Base-by-base conservation (phyloP, 2,329 filamentous ascomycete genomes). In the Cercospora sp. region DNA sequence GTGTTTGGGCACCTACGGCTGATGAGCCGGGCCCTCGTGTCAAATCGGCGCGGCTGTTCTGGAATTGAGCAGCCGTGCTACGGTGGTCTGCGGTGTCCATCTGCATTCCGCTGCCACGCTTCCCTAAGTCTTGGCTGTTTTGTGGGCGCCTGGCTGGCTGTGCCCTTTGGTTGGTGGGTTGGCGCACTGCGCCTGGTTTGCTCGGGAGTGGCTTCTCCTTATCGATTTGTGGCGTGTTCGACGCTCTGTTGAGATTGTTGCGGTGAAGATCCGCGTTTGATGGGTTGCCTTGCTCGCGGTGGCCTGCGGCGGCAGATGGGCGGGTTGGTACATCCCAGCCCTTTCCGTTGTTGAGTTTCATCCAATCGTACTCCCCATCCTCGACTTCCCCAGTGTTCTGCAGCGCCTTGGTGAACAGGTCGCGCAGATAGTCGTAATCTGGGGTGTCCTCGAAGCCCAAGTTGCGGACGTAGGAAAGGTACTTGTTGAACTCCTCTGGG, bases 351-450 rank as follows among this genome's bases (percentile, higher is more conserved):
- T 93, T 95, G 75, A 97, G 86, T 86, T 97, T 97, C 93, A 98
- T 97, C 95, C 95, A 99, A 83, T 99, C 95, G 81, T 98, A 99
- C 80, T 98, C 94, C 77, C 95, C 95, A 81, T 99, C 95, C 80
- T 98, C 95, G 8, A 97, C 90, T 76, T 97, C 94, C 66, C 94
- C 94, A 1, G 91, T 91, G 79, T 93, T 94, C 87, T 97, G 97
- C 72, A 98, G 87, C 21, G 94, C 93, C 81, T 97, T 92, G 1
- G 94, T 97, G 84, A 99, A 97, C 66, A 99, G 89, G 78, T 97
- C 94, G 60, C 95, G 91, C 67, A 98, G 88, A 82, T 97, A 97
- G 80, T 98, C 95, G 83, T 99, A 99, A 82, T 99, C 95, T 30
- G 95, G 95, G 0, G 93, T 97, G 78, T 99, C 95, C 82, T 99